phyloP scores from a whole-genome alignment of 768 basidiomycete genomes.

The Ephemerocybe angulata region DNA sequence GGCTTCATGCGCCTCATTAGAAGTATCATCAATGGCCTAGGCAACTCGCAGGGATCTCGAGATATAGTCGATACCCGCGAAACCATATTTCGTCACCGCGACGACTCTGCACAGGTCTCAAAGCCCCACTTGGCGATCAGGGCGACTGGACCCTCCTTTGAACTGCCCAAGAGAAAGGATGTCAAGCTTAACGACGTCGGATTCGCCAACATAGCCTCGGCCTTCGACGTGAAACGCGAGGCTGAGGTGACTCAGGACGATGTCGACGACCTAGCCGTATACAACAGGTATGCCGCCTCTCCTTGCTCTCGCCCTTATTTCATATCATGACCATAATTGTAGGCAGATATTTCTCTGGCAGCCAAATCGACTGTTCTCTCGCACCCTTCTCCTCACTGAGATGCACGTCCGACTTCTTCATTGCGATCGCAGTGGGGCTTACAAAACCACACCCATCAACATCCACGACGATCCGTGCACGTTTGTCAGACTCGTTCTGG shows the following conservation, averaged over 20 bases:
- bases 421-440: neutral
- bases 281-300: neutral
- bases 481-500: constrained; percentile 1
- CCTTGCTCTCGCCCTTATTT: neutral
- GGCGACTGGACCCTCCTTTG: no score
- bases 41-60: no score
- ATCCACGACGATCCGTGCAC: neutral
- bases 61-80: no score
- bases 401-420: constrained; percentile 1
- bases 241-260: neutral
- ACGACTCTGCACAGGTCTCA: no score
- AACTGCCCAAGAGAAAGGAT: no score
- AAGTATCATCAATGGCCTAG: no score
- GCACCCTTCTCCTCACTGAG: neutral
- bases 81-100: no score
- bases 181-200: neutral
- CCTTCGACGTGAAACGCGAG: neutral
- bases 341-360: constrained; percentile 1
- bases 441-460: neutral
- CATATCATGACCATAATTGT: no score
- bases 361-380: neutral
- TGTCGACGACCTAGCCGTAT: neutral
- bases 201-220: neutral
- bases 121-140: no score
- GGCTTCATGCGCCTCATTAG: no score